Conservation (phyloP, 441 rosid species). For the Mallotus japonicus region DNA sequence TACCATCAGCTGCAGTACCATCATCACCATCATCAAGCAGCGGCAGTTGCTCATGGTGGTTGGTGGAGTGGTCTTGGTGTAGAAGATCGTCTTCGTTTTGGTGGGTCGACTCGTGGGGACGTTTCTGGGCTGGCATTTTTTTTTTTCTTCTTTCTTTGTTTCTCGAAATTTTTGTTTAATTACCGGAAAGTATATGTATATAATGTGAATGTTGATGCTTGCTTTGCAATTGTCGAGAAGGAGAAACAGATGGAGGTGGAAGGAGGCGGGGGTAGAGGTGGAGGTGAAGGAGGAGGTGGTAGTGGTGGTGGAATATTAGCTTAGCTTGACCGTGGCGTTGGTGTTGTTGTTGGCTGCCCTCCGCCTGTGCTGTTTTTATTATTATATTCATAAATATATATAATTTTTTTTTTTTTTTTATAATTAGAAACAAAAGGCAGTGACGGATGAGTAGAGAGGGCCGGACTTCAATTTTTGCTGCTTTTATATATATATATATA, state of each 20-base stretch:
- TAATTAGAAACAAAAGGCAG: too few relatives aligned
- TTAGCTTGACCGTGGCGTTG: slow-evolving; percentile 11
- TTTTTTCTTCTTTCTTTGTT: background rate
- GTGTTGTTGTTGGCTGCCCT: background rate
- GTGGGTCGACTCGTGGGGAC: slow-evolving; percentile 25
- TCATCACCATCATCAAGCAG: slow-evolving; percentile 21
- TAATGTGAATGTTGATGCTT: background rate
- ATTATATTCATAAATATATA: too few relatives aligned
- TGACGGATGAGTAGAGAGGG: too few relatives aligned
- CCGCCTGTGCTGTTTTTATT: background rate
- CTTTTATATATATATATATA: too few relatives aligned
- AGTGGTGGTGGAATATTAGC: background rate
- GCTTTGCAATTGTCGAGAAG: background rate
- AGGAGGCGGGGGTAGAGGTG: background rate
- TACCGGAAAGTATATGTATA: background rate
- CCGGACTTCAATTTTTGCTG: too few relatives aligned
- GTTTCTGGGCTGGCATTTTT: slow-evolving; percentile 57
- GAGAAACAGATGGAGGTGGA: background rate
- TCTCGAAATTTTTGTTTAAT: background rate
- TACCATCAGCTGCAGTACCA: slow-evolving; percentile 28
- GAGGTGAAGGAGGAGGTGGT: background rate
- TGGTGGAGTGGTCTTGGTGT: slow-evolving; percentile 15
- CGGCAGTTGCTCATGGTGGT: slow-evolving; percentile 18
- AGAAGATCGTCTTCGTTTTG: slow-evolving; percentile 21
- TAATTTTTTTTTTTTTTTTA: too few relatives aligned